These are phyloP conservation scores for Carex kokanica DNA, from an alignment of 176 grass and related monocot genomes.

Conservation along the genomic window DNA sequence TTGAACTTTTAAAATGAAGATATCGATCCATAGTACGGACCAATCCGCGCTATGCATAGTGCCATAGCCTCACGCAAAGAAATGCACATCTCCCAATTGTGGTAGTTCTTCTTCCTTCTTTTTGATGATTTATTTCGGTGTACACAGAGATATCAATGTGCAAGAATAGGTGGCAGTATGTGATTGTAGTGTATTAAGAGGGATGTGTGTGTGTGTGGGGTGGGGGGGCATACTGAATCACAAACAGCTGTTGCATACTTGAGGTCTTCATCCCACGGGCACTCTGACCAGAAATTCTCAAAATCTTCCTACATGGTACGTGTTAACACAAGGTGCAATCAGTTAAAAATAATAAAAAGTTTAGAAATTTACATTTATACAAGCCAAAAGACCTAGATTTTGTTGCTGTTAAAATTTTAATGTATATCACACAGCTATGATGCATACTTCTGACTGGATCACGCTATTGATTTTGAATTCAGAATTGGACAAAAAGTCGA, in stretches of 20 bases:
- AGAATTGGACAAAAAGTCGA: not conserved
- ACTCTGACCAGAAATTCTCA: conserved; percentile 96
- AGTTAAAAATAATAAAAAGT: not conserved
- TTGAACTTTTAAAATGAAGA: no score
- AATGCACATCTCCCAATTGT: not conserved
- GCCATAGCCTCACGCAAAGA: not conserved
- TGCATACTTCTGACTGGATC: not conserved
- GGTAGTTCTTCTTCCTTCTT: not conserved
- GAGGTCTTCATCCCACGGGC: conserved; percentile 96
- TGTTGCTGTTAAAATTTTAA: not conserved
- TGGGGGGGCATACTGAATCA: conserved; percentile 52
- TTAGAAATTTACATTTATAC: not conserved
- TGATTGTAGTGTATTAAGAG: not conserved
- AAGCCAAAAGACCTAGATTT: not conserved
- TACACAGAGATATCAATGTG: not conserved
- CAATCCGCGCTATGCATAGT: no score
- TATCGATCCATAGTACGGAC: no score
- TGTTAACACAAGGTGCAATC: conserved; percentile 17
- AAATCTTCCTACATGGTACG: conserved; percentile 78
- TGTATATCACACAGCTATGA: not conserved
- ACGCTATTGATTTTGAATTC: not conserved
- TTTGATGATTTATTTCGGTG: not conserved
- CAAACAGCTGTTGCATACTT: conserved; percentile 79
- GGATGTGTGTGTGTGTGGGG: no score
- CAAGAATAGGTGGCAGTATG: not conserved